Evolutionary conservation across 352 stramenopile genomes (phyloP).

Genomic region (Pythium dissimile): DNA sequence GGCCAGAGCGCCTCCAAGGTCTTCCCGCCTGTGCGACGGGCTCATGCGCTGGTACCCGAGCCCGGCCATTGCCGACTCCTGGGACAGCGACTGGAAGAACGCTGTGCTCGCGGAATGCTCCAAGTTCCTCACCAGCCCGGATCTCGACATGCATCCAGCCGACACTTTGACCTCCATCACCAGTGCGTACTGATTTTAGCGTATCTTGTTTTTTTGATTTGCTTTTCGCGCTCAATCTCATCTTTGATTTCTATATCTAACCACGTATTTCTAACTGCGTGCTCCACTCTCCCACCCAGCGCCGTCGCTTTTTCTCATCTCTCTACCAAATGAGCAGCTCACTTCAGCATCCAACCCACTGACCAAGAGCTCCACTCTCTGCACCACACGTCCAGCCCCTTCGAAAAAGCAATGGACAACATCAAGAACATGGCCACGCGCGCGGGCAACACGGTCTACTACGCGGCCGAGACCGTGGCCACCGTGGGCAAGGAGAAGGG

Average conservation of each 20-base stretch:
- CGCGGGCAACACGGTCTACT: slow-evolving; percentile 72
- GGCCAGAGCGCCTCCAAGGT: not conserved
- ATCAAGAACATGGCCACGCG: slow-evolving; percentile 72
- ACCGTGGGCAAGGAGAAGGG: slow-evolving; percentile 27
- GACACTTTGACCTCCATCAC: too few species aligned
- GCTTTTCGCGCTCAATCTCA: not conserved
- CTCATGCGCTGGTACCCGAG: slow-evolving; percentile 14
- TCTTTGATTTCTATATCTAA: slow-evolving; percentile 1
- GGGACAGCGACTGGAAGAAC: slow-evolving; percentile 16
- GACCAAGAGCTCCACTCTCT: too few species aligned
- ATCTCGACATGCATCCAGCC: not conserved
- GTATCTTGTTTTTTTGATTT: not conserved
- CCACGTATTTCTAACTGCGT: too few species aligned
- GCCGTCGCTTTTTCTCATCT: not conserved
- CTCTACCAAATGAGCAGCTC: not conserved
- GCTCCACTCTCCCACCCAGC: not conserved
- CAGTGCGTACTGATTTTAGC: not conserved
- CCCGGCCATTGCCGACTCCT: slow-evolving; percentile 18
- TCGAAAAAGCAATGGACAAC: slow-evolving; percentile 41
- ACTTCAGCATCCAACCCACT: too few species aligned
- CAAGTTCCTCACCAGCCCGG: not conserved
- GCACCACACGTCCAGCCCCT: not conserved
- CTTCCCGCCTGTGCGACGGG: slow-evolving; percentile 11
- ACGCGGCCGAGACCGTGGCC: slow-evolving; percentile 45
- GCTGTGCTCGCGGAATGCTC: slow-evolving; percentile 5